Evolutionary conservation across 1,284 basidiomycete species (phyloP).

Genomic region (Volvariella surrecta): DNA sequence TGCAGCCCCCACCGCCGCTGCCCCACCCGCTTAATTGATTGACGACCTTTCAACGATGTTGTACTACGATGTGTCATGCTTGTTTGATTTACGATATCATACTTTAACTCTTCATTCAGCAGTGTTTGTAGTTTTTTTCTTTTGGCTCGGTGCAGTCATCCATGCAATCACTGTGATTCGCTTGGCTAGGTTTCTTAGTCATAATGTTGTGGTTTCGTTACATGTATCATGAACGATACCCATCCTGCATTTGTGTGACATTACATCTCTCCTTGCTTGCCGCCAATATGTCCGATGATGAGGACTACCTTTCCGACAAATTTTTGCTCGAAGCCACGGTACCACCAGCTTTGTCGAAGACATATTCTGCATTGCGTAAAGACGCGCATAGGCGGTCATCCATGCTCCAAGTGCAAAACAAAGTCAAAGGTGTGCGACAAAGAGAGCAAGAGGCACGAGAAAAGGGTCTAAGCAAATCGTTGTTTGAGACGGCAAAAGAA

Average conservation of each 20-base stretch:
- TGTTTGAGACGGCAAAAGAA: conserved; percentile 69
- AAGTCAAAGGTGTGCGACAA: conserved; percentile 52
- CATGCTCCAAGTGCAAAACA: conserved; percentile 57
- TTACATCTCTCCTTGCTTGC: conserved; percentile 4
- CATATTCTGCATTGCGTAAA: conserved; percentile 62
- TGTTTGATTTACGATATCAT: conserved; percentile 15
- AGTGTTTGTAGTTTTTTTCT: conserved; percentile 15
- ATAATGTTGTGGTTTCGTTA: conserved; percentile 31
- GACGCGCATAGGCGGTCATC: conserved; percentile 48
- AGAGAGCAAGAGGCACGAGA: conserved; percentile 68
- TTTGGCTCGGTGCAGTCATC: conserved; percentile 24
- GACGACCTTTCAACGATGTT: conserved; percentile 12
- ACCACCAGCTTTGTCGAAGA: conserved; percentile 35
- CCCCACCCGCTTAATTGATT: conserved; percentile 10
- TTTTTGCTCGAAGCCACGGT: conserved; percentile 45
- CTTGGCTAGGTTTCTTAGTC: background rate
- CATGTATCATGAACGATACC: conserved; percentile 15
- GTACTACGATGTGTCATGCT: conserved; percentile 8
- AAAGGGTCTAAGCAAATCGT: conserved; percentile 67
- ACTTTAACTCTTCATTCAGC: conserved; percentile 14
- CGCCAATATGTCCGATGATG: conserved; percentile 48
- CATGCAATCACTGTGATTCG: conserved; percentile 20
- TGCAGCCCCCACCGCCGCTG: conserved; percentile 12
- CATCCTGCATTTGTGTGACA: conserved; percentile 9
- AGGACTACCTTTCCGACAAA: conserved; percentile 81